These are phyloP conservation scores for Nephelium lappaceum DNA, from an alignment of 345 rosid species.

Conservation along the genomic window DNA sequence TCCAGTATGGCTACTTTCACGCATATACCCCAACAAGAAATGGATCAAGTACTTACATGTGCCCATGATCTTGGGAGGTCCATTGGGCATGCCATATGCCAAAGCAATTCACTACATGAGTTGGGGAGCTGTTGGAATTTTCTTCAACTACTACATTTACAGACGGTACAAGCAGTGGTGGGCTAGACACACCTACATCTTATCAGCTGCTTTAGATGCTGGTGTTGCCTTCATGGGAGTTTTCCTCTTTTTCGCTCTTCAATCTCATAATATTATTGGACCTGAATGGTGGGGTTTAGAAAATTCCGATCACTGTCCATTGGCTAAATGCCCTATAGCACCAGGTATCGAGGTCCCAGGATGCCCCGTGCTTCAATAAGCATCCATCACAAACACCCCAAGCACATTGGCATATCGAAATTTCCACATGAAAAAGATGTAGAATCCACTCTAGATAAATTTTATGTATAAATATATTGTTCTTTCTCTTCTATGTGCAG, in stretches of 20 bases:
- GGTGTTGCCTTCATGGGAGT: conserved; percentile 75
- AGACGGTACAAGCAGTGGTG: conserved; percentile 65
- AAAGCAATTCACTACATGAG: conserved; percentile 56
- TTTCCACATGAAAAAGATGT: too few species aligned
- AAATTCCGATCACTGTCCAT: conserved; percentile 51
- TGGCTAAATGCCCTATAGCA: conserved; percentile 67
- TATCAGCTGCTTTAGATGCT: conserved; percentile 79
- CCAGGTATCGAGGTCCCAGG: conserved; percentile 54
- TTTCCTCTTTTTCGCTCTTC: conserved; percentile 57
- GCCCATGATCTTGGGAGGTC: conserved; percentile 59
- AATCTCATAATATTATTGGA: conserved; percentile 47
- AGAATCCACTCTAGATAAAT: too few species aligned
- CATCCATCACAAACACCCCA: neutral
- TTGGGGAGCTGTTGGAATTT: conserved; percentile 61
- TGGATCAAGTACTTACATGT: conserved; percentile 57
- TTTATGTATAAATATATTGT: neutral
- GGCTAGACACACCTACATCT: conserved; percentile 67
- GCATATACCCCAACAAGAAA: conserved; percentile 62
- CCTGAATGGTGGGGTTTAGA: conserved; percentile 74
- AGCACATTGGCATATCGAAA: too few species aligned
- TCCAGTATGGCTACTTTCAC: conserved; percentile 56
- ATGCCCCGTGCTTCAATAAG: conserved; percentile 55
- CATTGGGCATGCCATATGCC: conserved; percentile 55
- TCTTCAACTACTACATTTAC: conserved; percentile 67
- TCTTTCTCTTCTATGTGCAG: conserved; percentile 55